Conservation (phyloP, 371 early-diverging fungal genomes). For the Apophysomyces trapeziformis region DNA sequence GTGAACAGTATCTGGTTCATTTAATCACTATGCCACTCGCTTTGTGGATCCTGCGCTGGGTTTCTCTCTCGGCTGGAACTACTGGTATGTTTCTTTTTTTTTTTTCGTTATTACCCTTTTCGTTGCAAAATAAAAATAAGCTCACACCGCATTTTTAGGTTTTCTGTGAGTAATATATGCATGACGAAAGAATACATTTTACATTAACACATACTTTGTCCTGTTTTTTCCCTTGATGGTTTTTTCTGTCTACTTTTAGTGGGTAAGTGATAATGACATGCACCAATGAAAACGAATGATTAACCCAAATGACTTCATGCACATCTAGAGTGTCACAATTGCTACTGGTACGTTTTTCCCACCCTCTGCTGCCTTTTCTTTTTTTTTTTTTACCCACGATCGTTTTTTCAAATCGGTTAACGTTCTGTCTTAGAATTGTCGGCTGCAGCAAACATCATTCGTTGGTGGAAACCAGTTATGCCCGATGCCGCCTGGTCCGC, state of each 20-base stretch:
- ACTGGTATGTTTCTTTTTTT: slow-evolving; percentile 58
- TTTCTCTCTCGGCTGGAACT: slow-evolving; percentile 86
- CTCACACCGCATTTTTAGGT: slow-evolving; percentile 19
- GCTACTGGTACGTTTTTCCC: slow-evolving; percentile 29
- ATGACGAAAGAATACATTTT: too few relatives aligned
- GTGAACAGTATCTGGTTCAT: slow-evolving; percentile 71
- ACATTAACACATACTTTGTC: background rate
- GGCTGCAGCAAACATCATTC: slow-evolving; percentile 75
- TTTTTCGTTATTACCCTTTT: slow-evolving; percentile 56
- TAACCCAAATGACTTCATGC: slow-evolving; percentile 52
- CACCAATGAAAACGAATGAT: background rate
- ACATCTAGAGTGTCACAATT: slow-evolving; percentile 72
- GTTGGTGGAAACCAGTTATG: slow-evolving; percentile 69
- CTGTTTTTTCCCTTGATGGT: background rate
- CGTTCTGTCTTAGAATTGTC: slow-evolving; percentile 57
- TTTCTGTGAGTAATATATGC: slow-evolving; percentile 24
- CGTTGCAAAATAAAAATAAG: slow-evolving; percentile 5
- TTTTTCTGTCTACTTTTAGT: slow-evolving; percentile 16
- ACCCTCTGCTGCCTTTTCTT: background rate
- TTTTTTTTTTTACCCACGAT: slow-evolving; percentile 8
- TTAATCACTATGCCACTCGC: slow-evolving; percentile 83
- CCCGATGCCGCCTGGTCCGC: slow-evolving; percentile 60
- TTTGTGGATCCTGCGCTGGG: slow-evolving; percentile 85
- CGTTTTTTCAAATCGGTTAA: slow-evolving; percentile 32
- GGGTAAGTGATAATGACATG: slow-evolving; percentile 21